phyloP scores from a whole-genome alignment of 2,329 filamentous ascomycete species.

The Aspergillus terreus region DNA sequence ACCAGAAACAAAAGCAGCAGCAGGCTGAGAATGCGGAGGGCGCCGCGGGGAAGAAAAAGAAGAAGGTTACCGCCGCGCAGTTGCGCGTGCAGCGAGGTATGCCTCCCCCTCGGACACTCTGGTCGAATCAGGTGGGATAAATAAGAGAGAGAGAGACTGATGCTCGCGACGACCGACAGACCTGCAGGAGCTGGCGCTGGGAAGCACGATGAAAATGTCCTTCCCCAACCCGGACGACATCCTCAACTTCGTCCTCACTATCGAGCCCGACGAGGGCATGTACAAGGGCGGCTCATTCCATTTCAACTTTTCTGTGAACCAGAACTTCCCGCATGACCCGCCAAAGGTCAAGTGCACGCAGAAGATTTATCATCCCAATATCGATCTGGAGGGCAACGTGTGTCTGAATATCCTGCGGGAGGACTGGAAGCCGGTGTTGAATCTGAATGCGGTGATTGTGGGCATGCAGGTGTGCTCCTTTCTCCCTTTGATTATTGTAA shows the following conservation, averaged over 20 bases:
- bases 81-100: slow-evolving; percentile 92
- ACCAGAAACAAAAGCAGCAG: slow-evolving; percentile 74
- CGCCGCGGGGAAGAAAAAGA: slow-evolving; percentile 79
- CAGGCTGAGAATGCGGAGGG: slow-evolving; percentile 91
- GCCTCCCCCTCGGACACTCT: slow-evolving; percentile 7
- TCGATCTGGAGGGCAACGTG: slow-evolving; percentile 95
- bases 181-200: slow-evolving; percentile 49
- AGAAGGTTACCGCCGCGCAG: slow-evolving; percentile 97
- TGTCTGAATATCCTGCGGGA: slow-evolving; percentile 96
- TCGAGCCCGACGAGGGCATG: slow-evolving; percentile 58
- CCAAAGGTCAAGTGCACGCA: slow-evolving; percentile 96
- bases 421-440: slow-evolving; percentile 98
- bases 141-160: neutral
- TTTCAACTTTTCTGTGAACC: slow-evolving; percentile 88
- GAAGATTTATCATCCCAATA: slow-evolving; percentile 99
- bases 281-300: slow-evolving; percentile 86
- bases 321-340: slow-evolving; percentile 94
- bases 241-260: slow-evolving; percentile 50
- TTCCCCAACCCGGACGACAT: slow-evolving; percentile 58
- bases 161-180: slow-evolving; percentile 25
- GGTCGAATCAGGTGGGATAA: too few relatives aligned
- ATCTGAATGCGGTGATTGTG: slow-evolving; percentile 93
- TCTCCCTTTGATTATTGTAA: neutral
- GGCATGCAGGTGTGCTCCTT: slow-evolving; percentile 69
- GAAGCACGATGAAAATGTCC: slow-evolving; percentile 54